Base-by-base conservation (phyloP, 2,329 filamentous ascomycete species). In the Penicillium paneum region DNA sequence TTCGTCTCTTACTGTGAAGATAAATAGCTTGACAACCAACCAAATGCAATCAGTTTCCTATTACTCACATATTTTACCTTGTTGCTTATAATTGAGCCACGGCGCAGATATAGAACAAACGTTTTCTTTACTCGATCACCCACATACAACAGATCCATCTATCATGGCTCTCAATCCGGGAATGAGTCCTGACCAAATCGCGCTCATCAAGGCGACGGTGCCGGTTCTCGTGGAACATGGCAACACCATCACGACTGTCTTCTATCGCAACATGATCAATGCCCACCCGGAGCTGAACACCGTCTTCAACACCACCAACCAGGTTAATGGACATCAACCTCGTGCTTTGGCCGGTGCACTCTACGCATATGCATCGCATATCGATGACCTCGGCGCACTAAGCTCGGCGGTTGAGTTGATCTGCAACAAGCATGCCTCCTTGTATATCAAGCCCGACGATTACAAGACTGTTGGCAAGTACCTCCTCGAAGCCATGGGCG, bases 351-450 rank as follows among this genome's bases (percentile, higher is more conserved):
- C 88, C 11, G 79, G 76, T 38, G 79, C 88, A 1, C 83, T 91
- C 43, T 83, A 87, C 60, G 84, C 83, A 60, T 91, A 90, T 66
- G 88, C 88, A 50, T 76, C 81, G 56, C 84, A 90, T 73, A 88
- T 91, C 69, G 83, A 87, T 70, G 80, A 90, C 66, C 79, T 90
- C 0, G 81, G 79, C 43, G 81, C 77, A 19, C 78, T 91, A 5
- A 70, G 70, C 12, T 78, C 81, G 0, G 76, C 80, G 0, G 71
- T 84, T 13, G 85, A 90, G 70, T 82, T 86, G 64, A 91, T 93
- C 60, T 88, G 85, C 69, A 83, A 90, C 69, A 91, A 90, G 72
- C 88, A 91, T 70, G 87, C 82, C 55, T 88, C 84, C 0, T 78
- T 91, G 1, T 83, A 83, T 63, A 84, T 91, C 66, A 77, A 76